phyloP scores from a whole-genome alignment of 169 alveolate genomes.

The Cystoisospora suis region DNA sequence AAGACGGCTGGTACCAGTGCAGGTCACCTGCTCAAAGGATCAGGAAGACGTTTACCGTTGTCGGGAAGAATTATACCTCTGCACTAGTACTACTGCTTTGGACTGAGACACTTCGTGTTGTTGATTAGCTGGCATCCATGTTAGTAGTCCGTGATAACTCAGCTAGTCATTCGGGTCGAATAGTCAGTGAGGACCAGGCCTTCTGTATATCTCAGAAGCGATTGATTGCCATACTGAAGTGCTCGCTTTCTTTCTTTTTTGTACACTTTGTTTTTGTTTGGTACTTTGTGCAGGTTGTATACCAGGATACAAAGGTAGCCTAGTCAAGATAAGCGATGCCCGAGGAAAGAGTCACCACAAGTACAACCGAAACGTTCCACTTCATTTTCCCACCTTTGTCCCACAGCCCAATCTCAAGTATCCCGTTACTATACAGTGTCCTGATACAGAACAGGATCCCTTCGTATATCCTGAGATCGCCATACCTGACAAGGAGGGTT shows the following conservation, averaged over 20 bases:
- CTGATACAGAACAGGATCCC: conserved; percentile 71
- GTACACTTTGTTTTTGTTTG: neutral
- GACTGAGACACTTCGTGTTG: too few species aligned
- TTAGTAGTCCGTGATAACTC: too few species aligned
- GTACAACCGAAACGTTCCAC: conserved; percentile 66
- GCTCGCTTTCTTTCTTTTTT: neutral
- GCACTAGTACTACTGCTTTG: too few species aligned
- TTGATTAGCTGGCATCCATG: too few species aligned
- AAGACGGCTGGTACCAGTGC: too few species aligned
- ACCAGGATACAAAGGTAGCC: conserved; percentile 79
- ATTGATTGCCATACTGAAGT: too few species aligned
- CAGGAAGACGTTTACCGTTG: too few species aligned
- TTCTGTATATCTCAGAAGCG: too few species aligned
- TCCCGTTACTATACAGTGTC: conserved; percentile 70
- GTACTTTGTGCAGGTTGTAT: conserved; percentile 33
- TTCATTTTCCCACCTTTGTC: conserved; percentile 82
- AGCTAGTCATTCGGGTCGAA: too few species aligned
- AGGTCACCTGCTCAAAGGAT: too few species aligned
- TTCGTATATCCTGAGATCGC: conserved; percentile 76
- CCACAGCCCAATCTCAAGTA: conserved; percentile 68
- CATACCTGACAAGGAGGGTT: conserved; percentile 67
- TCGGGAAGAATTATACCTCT: too few species aligned
- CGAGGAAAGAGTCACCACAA: conserved; percentile 80
- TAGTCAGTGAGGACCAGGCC: neutral
- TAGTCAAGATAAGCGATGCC: conserved; percentile 85